phyloP scores from a whole-genome alignment of 768 basidiomycete species.

The Brasilioporus rufonigricans region DNA sequence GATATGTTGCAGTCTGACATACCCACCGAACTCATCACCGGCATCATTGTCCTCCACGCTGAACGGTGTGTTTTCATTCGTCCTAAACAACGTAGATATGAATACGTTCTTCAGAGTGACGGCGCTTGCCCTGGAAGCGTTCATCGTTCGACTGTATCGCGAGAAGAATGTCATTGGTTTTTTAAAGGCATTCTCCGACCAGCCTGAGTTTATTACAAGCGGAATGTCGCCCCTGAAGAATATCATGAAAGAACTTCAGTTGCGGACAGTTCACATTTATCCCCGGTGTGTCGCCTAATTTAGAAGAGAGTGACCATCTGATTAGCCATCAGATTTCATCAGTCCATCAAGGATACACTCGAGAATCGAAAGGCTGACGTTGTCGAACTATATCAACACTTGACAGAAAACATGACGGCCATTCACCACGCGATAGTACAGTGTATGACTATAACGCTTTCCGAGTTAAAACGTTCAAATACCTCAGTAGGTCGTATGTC shows the following conservation, averaged over 20 bases:
- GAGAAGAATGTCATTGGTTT: constrained; percentile 90
- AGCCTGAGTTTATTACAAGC: constrained; percentile 91
- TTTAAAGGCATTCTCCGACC: constrained; percentile 95
- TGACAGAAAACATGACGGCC: constrained; percentile 85
- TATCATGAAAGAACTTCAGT: constrained; percentile 89
- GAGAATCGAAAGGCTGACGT: constrained; percentile 87
- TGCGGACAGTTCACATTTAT: constrained; percentile 87
- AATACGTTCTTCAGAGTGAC: constrained; percentile 60
- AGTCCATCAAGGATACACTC: constrained; percentile 78
- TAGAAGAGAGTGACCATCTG: not conserved
- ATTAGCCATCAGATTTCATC: constrained; percentile 69
- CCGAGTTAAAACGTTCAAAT: constrained; percentile 87
- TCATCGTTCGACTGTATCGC: constrained; percentile 87
- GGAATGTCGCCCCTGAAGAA: constrained; percentile 90
- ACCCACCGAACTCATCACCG: constrained; percentile 83
- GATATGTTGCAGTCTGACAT: constrained; percentile 90
- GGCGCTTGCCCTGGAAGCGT: constrained; percentile 82
- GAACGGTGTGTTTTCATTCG: constrained; percentile 60
- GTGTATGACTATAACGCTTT: constrained; percentile 88
- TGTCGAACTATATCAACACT: constrained; percentile 81
- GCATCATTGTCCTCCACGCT: constrained; percentile 86
- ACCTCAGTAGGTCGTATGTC: constrained; percentile 46
- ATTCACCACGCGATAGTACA: constrained; percentile 91
- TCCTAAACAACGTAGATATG: not conserved
- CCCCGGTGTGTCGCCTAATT: constrained; percentile 62